Evolutionary conservation across 1,284 basidiomycete species (phyloP).

Genomic region (Leccinum pachyderme): DNA sequence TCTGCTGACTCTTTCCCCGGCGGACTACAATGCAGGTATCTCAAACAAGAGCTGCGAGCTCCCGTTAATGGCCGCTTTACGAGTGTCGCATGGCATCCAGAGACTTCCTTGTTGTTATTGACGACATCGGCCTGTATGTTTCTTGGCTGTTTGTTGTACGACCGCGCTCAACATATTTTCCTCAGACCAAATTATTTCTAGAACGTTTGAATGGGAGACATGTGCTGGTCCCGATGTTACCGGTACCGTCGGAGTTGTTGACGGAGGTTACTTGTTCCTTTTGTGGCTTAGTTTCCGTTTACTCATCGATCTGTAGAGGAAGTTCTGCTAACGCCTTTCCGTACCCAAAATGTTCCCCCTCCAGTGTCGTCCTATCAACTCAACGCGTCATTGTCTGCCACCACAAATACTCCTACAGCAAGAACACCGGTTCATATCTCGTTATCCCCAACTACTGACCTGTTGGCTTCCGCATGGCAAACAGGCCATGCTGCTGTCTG

Average conservation of each 20-base stretch:
- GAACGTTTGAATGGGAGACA: constrained; percentile 78
- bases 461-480: constrained; percentile 71
- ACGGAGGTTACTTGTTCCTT: constrained; percentile 65
- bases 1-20: constrained; percentile 2
- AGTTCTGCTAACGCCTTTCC: constrained; percentile 90
- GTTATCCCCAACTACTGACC: constrained; percentile 58
- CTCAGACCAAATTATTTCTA: constrained; percentile 57
- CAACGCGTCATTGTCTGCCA: constrained; percentile 30
- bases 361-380: constrained; percentile 87
- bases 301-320: constrained; percentile 43
- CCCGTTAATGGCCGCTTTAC: constrained; percentile 58
- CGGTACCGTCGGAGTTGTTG: constrained; percentile 87
- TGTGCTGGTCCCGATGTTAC: constrained; percentile 75
- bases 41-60: constrained; percentile 83
- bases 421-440: constrained; percentile 61
- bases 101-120: constrained; percentile 67
- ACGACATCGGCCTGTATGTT: constrained; percentile 66
- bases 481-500: constrained; percentile 64
- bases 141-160: not conserved
- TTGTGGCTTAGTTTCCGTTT: constrained; percentile 36
- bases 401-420: constrained; percentile 1
- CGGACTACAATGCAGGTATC: constrained; percentile 56
- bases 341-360: constrained; percentile 91
- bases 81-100: constrained; percentile 84
- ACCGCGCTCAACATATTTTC: constrained; percentile 2